Base-by-base conservation (phyloP, 2,329 filamentous ascomycete genomes). In the Cercospora beticola region DNA sequence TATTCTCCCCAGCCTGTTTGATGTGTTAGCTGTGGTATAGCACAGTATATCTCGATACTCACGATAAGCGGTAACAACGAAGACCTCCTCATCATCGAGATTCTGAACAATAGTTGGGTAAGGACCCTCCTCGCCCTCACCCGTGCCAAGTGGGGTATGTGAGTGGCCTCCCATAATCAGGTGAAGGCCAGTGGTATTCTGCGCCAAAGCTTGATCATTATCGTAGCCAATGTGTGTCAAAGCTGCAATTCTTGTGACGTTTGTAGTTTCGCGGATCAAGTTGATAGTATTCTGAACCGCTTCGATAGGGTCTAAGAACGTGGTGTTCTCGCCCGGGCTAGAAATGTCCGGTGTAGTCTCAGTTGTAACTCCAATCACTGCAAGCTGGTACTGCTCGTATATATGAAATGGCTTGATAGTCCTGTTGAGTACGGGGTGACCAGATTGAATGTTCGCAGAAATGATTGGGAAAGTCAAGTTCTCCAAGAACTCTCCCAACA, bases 141-240 rank as follows among this genome's bases (percentile, higher is more conserved):
- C 86, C 74, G 86, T 81, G 62, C 88, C 88, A 1, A 91, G 82
- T 0, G 86, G 85, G 0, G 87, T 89, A 78, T 79, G 75, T 67
- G 82, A 85, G 79, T 89, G 87, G 26, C 86, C 87, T 26, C 87
- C 87, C 78, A 90, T 88, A 78, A 90, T 90, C 56, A 90, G 83
- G n/a, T 88, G 85, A n/a, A 91, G 82, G 9, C 88, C 88, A 12
- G 84, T 85, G 0, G 87, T 90, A 68, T 85, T 80, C 71, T 83
- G 79, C 1, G 88, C 88, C 10, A 91, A 84, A 65, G 85, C 82
- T 76, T 88, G 83, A 76, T 90, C 89, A 62, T 87, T 83, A 0
- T 89, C 86, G 75, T 89, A 90, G 21, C 88, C 89, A 65, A 90
- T 88, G 75, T 90, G 88, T 1, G 88, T 90, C 68, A 90, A 84